Evolutionary conservation across 805 yeast species (phyloP).

Genomic region (Yueomyces sinensis): DNA sequence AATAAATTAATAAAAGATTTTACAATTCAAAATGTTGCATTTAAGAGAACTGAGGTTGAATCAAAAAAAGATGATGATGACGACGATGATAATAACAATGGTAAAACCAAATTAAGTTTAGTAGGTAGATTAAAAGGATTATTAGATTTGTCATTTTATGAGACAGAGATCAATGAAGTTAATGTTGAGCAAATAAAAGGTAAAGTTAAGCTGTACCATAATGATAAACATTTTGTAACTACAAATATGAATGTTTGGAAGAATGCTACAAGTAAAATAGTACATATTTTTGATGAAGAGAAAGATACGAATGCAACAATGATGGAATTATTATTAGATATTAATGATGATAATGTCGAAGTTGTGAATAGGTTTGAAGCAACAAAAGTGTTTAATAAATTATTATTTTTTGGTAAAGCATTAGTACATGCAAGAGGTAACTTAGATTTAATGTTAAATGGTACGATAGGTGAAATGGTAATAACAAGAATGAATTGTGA

Average conservation of each 20-base stretch:
- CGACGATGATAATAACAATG: background rate
- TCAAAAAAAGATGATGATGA: constrained; percentile 14
- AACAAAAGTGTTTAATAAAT: constrained; percentile 30
- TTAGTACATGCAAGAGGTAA: constrained; percentile 10
- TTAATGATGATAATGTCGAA: constrained; percentile 30
- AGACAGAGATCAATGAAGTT: constrained; percentile 14
- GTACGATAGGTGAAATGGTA: constrained; percentile 17
- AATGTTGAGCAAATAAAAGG: constrained; percentile 30
- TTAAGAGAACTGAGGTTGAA: constrained; percentile 22
- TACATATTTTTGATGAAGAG: constrained; percentile 4
- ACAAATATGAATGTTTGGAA: constrained; percentile 34
- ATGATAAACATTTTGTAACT: constrained; percentile 30
- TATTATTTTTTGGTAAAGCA: constrained; percentile 30
- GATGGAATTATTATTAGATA: constrained; percentile 26
- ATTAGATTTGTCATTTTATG: constrained; percentile 22
- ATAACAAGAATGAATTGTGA: constrained; percentile 15
- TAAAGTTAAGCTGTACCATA: constrained; percentile 27
- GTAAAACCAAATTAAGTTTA: constrained; percentile 16
- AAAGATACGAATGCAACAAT: constrained; percentile 12
- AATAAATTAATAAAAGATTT: constrained; percentile 24
- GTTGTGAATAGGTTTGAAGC: constrained; percentile 31
- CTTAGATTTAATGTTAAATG: constrained; percentile 14
- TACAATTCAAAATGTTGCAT: constrained; percentile 25
- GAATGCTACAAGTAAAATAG: constrained; percentile 26
- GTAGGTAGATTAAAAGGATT: constrained; percentile 27